Percentiles rank a stretch among this genome's conserved stretches.
phyloP scores from a whole-genome alignment of 352 stramenopile genomes.

The Elongisporangium anandrum region DNA sequence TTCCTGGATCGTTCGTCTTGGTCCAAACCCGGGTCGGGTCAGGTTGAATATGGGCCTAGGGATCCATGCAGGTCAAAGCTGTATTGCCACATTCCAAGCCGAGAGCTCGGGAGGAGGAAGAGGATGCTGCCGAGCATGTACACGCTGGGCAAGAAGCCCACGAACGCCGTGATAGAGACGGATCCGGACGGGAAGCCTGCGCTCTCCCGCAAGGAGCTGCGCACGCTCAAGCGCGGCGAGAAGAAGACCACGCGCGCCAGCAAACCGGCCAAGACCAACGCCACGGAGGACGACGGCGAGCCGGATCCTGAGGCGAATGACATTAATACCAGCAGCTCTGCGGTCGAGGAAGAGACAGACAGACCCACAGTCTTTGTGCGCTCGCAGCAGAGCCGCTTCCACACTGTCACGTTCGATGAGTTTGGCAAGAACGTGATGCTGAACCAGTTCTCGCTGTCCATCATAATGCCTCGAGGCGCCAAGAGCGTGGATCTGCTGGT shows the following conservation, averaged over 20 bases:
- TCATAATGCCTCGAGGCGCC: slow-evolving; percentile 17
- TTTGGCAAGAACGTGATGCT: slow-evolving; percentile 55
- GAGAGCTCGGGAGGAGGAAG: too few relatives aligned
- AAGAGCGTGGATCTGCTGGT: slow-evolving; percentile 50
- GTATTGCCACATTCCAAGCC: neutral
- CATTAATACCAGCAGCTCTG: neutral
- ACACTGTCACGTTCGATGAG: slow-evolving; percentile 57
- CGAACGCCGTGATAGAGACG: slow-evolving; percentile 18
- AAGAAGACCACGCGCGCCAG: slow-evolving; percentile 7
- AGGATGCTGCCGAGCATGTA: slow-evolving; percentile 40
- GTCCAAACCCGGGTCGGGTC: neutral
- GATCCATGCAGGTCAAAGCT: neutral
- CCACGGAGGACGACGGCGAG: neutral
- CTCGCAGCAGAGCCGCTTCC: slow-evolving; percentile 57
- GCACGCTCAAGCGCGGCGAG: slow-evolving; percentile 24
- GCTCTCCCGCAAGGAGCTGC: slow-evolving; percentile 47
- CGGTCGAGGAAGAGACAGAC: slow-evolving; percentile 4
- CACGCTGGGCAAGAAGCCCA: slow-evolving; percentile 17
- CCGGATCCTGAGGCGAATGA: neutral
- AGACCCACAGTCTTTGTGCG: slow-evolving; percentile 18
- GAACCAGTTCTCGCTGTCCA: slow-evolving; percentile 48
- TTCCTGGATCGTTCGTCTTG: slow-evolving; percentile 7
- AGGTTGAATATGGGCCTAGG: neutral
- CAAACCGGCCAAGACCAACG: slow-evolving; percentile 2
- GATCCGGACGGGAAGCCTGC: slow-evolving; percentile 10